A percentile compares a stretch with the other conserved stretches of the same genome.
Evolutionary conservation across 139 green algal species (phyloP).

Genomic region (Chlorella sp.): DNA sequence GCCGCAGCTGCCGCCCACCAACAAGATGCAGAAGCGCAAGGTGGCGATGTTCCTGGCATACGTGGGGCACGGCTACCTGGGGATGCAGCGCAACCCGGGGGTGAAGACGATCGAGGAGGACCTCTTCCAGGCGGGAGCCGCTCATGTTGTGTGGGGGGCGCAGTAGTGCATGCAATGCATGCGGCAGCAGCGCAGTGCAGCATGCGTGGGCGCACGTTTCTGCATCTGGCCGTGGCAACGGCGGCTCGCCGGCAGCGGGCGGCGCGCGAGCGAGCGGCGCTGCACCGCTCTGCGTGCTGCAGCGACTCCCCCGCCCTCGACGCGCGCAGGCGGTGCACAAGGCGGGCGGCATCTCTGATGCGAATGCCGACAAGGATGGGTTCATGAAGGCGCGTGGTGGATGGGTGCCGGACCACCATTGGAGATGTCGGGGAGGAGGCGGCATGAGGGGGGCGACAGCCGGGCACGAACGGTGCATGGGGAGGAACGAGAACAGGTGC

Average conservation of each 20-base stretch:
- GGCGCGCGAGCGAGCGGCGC: too few relatives aligned
- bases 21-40: slow-evolving; percentile 71
- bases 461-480: too few relatives aligned
- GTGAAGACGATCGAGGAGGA: slow-evolving; percentile 86
- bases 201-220: too few relatives aligned
- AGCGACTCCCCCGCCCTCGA: too few relatives aligned
- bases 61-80: slow-evolving; percentile 80
- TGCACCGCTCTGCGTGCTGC: too few relatives aligned
- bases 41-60: slow-evolving; percentile 83
- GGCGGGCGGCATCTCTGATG: slow-evolving; percentile 72
- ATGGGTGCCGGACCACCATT: not conserved
- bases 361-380: slow-evolving; percentile 64
- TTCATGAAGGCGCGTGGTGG: slow-evolving; percentile 60
- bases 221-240: too few relatives aligned
- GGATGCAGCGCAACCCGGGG: slow-evolving; percentile 92
- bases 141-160: too few relatives aligned
- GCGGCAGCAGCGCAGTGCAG: too few relatives aligned
- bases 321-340: slow-evolving; percentile 75
- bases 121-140: slow-evolving; percentile 66
- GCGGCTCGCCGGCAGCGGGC: too few relatives aligned
- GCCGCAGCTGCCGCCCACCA: slow-evolving; percentile 7
- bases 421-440: not conserved
- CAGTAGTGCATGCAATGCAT: too few relatives aligned
- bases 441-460: too few relatives aligned
- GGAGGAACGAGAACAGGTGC: too few relatives aligned